phyloP scores from a whole-genome alignment of 176 grass and related monocot genomes.

The Oryza australiensis region DNA sequence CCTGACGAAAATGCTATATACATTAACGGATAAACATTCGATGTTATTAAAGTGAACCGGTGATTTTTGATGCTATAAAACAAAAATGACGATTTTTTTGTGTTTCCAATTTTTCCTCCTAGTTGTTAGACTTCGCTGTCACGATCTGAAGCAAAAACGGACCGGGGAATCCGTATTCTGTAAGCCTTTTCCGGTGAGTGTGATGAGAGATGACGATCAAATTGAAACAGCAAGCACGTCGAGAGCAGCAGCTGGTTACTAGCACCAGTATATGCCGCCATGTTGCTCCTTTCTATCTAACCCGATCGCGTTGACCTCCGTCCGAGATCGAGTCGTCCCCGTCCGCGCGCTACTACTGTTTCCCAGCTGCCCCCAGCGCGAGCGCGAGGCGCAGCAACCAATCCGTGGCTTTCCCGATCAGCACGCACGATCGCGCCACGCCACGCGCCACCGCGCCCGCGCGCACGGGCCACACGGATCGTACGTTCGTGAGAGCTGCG shows the following conservation, averaged over 20 bases:
- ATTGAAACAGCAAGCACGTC: neutral
- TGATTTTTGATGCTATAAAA: no score
- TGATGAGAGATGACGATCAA: neutral
- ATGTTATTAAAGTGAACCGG: no score
- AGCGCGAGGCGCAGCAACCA: neutral
- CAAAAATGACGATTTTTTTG: no score
- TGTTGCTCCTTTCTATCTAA: constrained; percentile 3
- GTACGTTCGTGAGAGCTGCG: neutral
- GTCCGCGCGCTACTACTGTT: neutral
- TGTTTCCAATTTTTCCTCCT: no score
- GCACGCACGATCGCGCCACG: neutral
- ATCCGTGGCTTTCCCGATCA: neutral
- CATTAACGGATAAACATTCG: no score
- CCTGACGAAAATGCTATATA: no score
- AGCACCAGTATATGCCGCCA: no score
- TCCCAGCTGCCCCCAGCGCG: neutral
- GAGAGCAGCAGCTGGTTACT: neutral
- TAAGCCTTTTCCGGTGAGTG: neutral
- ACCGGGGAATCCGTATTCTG: neutral
- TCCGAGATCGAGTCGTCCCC: neutral
- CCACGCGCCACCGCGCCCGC: neutral
- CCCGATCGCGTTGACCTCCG: constrained; percentile 11
- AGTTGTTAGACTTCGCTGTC: no score
- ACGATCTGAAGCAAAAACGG: no score
- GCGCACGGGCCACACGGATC: neutral